phyloP scores from a whole-genome alignment of 2,329 filamentous ascomycete species.

The Pseudodiploospora longispora region DNA sequence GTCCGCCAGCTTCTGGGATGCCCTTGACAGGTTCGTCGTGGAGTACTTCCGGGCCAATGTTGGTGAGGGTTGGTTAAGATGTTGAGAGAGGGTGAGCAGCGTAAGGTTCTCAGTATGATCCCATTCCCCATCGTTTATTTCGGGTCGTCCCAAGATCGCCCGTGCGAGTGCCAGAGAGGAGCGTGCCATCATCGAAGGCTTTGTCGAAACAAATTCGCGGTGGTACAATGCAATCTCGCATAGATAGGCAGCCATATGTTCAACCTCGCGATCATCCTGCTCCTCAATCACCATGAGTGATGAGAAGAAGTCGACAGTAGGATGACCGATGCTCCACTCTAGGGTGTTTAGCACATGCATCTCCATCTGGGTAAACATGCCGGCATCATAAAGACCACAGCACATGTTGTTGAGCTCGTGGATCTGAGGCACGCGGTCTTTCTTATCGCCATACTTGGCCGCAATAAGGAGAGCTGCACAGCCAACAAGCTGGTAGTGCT shows the following conservation, averaged over 20 bases:
- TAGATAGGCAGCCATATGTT: constrained; percentile 92
- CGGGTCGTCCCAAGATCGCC: constrained; percentile 74
- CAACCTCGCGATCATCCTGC: constrained; percentile 71
- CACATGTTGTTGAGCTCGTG: constrained; percentile 98
- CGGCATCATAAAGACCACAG: constrained; percentile 94
- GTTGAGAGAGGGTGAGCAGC: constrained; percentile 49
- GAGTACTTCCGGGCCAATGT: constrained; percentile 54
- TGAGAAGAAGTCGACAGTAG: constrained; percentile 89
- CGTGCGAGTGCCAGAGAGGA: constrained; percentile 79
- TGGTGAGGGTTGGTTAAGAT: constrained; percentile 50
- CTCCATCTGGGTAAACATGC: constrained; percentile 99
- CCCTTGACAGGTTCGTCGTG: constrained; percentile 42
- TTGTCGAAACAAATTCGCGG: constrained; percentile 90
- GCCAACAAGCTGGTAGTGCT: constrained; percentile 95
- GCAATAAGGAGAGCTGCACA: constrained; percentile 94
- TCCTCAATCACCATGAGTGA: constrained; percentile 80
- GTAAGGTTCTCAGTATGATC: constrained; percentile 63
- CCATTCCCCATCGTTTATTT: constrained; percentile 71
- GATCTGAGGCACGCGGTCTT: constrained; percentile 96
- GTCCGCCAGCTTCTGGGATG: constrained; percentile 47
- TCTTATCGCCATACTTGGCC: constrained; percentile 97
- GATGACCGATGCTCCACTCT: constrained; percentile 92
- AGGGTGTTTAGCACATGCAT: constrained; percentile 98
- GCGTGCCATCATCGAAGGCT: constrained; percentile 83
- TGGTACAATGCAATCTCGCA: constrained; percentile 94